Base-by-base conservation (phyloP, 768 basidiomycete species). In the Termitomyces sp. region DNA sequence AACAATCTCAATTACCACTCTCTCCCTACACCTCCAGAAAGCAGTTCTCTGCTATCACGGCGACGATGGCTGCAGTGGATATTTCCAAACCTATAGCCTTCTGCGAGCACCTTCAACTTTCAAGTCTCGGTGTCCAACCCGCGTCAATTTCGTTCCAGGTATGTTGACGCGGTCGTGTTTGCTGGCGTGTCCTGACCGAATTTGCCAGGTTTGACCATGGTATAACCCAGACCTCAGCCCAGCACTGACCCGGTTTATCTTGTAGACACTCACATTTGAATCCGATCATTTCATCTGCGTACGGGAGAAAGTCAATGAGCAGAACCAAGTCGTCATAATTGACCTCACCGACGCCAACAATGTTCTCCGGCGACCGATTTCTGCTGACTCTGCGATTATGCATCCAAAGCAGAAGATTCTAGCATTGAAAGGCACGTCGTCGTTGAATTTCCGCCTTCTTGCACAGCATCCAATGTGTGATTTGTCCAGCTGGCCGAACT, bases 331-430 rank as follows among this genome's bases (percentile, higher is more conserved):
- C 62, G 96, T 98, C 70, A 98, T 99, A 70, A 90, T 99, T 69
- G 96, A 98, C 86, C 87, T 99, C 62, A 80, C 89, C 60, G 93
- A 98, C 73, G 93, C 95, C 66, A 98, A 98, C 78, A 92, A 96
- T 88, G 91, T 98, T 66, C 83, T 95, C 56, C 88, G 94, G 59
- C 81, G 94, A 65, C 94, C 94, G 61, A 98, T 99, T 68, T 90
- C 92, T 26, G 97, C 97, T n/a, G 97, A 99, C 71, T 93, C 92
- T 39, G 96, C 97, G 56, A 97, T 99, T 65, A 98, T 99, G 96
- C 94, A 98, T 69, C 93, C 92, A 0, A 84, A 83, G 60, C 86
- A 96, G 77, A 98, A 98, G 84, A 93, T 98, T 72, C 84, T 99
- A 57, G 97, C 97, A 4, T 73, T 99, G 51, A 95, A 94, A 81